Percentiles rank a stretch among this genome's conserved stretches.
phyloP scores from a whole-genome alignment of 169 alveolate species.

The Plasmodium gallinaceum region DNA sequence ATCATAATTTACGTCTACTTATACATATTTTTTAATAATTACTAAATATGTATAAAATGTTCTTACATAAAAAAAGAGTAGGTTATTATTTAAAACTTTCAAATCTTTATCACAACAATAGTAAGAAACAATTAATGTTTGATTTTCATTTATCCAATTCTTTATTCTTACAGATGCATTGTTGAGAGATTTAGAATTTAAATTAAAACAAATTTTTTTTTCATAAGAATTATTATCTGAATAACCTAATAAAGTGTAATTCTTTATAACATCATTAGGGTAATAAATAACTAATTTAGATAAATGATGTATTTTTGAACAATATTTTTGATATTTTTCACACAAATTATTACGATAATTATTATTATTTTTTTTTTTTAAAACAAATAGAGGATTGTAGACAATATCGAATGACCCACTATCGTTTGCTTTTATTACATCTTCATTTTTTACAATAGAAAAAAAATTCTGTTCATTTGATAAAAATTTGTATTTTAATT shows the following conservation, averaged over 20 bases:
- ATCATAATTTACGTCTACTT: no score
- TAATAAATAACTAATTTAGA: slow-evolving; percentile 56
- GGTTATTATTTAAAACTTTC: slow-evolving; percentile 4
- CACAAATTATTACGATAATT: slow-evolving; percentile 71
- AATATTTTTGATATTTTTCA: slow-evolving; percentile 59
- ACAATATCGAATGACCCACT: slow-evolving; percentile 35
- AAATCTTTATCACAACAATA: slow-evolving; percentile 27
- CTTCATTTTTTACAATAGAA: slow-evolving; percentile 42
- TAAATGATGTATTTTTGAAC: slow-evolving; percentile 54
- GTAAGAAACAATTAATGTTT: slow-evolving; percentile 22
- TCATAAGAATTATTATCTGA: slow-evolving; percentile 42
- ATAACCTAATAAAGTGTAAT: slow-evolving; percentile 64
- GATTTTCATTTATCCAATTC: slow-evolving; percentile 72
- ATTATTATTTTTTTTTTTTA: slow-evolving; percentile 47
- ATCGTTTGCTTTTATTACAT: slow-evolving; percentile 50
- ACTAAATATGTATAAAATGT: no score
- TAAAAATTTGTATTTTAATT: slow-evolving; percentile 58
- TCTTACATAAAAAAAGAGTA: slow-evolving; percentile 64
- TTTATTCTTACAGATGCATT: slow-evolving; percentile 48
- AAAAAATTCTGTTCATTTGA: slow-evolving; percentile 55
- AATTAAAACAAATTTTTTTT: slow-evolving; percentile 36
- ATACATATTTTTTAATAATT: no score
- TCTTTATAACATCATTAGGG: slow-evolving; percentile 43
- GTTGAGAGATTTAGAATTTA: slow-evolving; percentile 48
- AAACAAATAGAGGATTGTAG: slow-evolving; percentile 60